Evolutionary conservation across 169 alveolate genomes (phyloP), one percentile per base, ranked within the genome.

Genomic region (Babesia gibsoni): DNA sequence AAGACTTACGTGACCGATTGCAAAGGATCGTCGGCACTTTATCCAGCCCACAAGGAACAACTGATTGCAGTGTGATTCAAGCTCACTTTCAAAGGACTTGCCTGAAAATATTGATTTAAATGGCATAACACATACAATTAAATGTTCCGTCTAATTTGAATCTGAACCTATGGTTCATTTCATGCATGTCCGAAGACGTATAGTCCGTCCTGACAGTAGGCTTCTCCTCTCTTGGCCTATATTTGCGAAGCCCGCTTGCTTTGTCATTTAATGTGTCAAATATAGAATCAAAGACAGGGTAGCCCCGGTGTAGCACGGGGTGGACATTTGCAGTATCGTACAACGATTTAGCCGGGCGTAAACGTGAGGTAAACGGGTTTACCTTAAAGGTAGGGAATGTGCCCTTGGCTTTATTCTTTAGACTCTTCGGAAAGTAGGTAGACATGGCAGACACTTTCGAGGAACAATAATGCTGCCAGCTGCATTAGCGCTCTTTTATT

Each of bases 1-100:
- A 6, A 42, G 16, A 69, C 73, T 16, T 52, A 79, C 88, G 63
- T 79, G 88, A 27, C 88, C 88, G 37, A 69, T 61, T 42, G 88
- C 82, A 48, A 79, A 79, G 27, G 41, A 45, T 39, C 70, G 48
- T 20, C 88, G 52, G 41, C 88, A 79, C 66, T 79, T 79, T 33
- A 79, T 79, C 88, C 88, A 79, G 27, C 88, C 88, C 3, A 79
- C 88, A 18, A 79, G 83, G 33, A 69, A 79, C 32, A 79, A 39
- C 61, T 79, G 83, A 46, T 79, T 79, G 63, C 88, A 79, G 52
- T 67, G 49, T 30, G 83, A 67, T 54, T 79, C 82, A 4, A 79
- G 56, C 45, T 79, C 88, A 52, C 79, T 59, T 33, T 79, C 88
- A 43, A 79, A 79, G 27, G 52, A 42, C 32, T 79, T 79, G 29